Evolutionary conservation across 257 asterid species (phyloP).

Genomic region (Fraxinus quadrangulata): DNA sequence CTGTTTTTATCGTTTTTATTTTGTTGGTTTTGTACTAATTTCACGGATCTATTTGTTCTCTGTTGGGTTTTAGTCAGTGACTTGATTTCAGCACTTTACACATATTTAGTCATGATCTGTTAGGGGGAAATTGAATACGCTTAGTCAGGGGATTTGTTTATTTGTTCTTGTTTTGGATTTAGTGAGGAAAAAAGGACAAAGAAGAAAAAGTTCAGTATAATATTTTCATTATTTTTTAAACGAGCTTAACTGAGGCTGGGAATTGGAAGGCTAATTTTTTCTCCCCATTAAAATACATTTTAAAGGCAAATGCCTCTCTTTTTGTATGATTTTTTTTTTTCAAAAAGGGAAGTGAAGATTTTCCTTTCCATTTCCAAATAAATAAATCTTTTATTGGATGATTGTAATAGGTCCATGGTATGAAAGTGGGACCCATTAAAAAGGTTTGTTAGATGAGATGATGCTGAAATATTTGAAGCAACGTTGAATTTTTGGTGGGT

Average conservation of each 20-base stretch:
- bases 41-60: constrained; percentile 24
- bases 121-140: neutral
- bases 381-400: no score
- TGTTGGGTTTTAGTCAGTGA: constrained; percentile 3
- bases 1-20: neutral
- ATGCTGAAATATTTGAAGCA: neutral
- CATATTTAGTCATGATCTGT: constrained; percentile 11
- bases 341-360: neutral
- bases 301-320: neutral
- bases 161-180: neutral
- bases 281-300: neutral
- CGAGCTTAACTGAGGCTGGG: neutral
- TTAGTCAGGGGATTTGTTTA: neutral
- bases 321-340: no score
- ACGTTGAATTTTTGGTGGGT: neutral
- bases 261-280: neutral
- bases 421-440: neutral
- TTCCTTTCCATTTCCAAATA: neutral
- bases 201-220: neutral
- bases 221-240: neutral
- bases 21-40: constrained; percentile 17
- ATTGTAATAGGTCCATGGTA: neutral
- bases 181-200: neutral
- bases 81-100: neutral
- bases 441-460: neutral